A percentile compares a stretch with the other conserved stretches of the same genome.
These are phyloP conservation scores for Trametes cingulata DNA, from an alignment of 768 basidiomycete genomes.

Conservation along the genomic window DNA sequence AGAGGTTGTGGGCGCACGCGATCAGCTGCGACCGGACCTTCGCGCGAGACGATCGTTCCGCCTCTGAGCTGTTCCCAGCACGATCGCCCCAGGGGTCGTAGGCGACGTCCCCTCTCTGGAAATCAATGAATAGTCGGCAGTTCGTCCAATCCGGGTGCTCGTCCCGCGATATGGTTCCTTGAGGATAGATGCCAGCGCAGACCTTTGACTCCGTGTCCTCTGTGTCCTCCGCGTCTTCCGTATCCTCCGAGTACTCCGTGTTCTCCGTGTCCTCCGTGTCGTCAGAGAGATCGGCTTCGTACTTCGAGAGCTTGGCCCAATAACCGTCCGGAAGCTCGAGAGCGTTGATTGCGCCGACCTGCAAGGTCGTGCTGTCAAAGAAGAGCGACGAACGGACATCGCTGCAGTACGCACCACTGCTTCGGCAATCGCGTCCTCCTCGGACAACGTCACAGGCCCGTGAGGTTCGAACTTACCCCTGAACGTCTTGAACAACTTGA, in stretches of 20 bases:
- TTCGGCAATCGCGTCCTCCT: too few relatives aligned
- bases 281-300: background rate
- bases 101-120: background rate
- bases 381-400: background rate
- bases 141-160: background rate
- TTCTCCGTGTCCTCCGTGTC: too few relatives aligned
- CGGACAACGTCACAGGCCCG: too few relatives aligned
- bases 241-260: too few relatives aligned
- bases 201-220: background rate
- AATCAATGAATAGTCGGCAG: background rate
- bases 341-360: background rate
- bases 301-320: background rate
- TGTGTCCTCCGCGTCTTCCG: too few relatives aligned
- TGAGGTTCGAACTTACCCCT: too few relatives aligned
- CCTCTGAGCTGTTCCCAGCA: too few relatives aligned
- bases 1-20: background rate
- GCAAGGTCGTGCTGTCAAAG: background rate
- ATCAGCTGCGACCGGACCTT: too few relatives aligned
- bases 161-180: background rate
- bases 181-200: background rate
- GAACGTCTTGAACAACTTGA: too few relatives aligned
- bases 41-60: too few relatives aligned
- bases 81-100: background rate
- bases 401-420: background rate
- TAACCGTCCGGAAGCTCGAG: background rate